Evolutionary conservation across 805 yeast species (phyloP).

Genomic region (Yarrowia hollandica): DNA sequence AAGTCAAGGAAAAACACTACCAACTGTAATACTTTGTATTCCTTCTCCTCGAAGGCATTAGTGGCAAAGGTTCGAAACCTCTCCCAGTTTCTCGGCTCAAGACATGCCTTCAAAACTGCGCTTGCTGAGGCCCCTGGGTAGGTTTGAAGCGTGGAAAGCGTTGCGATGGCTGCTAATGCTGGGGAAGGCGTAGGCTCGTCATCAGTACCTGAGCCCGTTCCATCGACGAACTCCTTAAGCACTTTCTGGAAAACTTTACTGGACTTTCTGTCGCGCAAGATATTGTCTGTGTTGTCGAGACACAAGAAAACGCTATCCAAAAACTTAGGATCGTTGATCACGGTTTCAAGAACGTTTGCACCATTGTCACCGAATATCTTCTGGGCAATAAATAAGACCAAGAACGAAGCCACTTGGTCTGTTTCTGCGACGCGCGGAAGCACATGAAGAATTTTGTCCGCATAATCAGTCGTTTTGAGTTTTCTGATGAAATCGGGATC

Average conservation of each 20-base stretch:
- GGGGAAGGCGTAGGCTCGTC: constrained; percentile 11
- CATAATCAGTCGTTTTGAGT: constrained; percentile 16
- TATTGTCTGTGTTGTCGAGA: neutral
- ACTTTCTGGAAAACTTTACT: constrained; percentile 61
- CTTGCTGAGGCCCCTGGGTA: constrained; percentile 25
- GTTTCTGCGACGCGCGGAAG: constrained; percentile 11
- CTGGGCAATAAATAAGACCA: constrained; percentile 19
- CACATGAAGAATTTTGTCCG: constrained; percentile 9
- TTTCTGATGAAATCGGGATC: constrained; percentile 9
- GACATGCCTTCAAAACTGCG: neutral
- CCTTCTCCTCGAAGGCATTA: neutral
- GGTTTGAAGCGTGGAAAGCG: constrained; percentile 12
- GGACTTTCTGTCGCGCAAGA: neutral
- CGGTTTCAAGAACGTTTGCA: constrained; percentile 1
- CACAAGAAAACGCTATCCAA: neutral
- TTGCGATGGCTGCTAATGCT: constrained; percentile 11
- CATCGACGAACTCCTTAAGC: constrained; percentile 62
- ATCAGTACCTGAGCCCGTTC: neutral
- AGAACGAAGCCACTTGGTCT: neutral
- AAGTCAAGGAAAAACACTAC: constrained; percentile 21
- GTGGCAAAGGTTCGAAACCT: neutral
- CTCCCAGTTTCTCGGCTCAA: constrained; percentile 1
- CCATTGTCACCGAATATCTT: constrained; percentile 20
- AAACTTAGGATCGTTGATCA: constrained; percentile 12
- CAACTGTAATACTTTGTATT: constrained; percentile 8